Evolutionary conservation across 495 filamentous ascomycete genomes (phyloP).

Genomic region (Penicillium nucicola): DNA sequence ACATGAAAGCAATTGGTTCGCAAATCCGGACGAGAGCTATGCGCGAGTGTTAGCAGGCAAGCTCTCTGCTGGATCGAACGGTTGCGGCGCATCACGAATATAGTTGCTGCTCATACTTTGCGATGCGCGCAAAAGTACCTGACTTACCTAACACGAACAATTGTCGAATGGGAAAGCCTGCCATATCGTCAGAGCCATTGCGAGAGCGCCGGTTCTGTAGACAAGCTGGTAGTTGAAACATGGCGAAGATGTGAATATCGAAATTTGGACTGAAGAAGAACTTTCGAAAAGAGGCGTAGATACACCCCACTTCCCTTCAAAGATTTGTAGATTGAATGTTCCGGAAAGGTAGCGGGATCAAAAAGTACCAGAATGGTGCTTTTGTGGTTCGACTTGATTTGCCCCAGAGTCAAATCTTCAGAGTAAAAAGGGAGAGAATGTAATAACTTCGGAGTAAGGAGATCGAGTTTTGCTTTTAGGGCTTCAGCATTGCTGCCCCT

Average conservation of each 20-base stretch:
- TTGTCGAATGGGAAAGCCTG: slow-evolving; percentile 56
- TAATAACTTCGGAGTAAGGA: slow-evolving; percentile 18
- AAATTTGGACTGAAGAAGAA: neutral
- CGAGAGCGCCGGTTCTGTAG: slow-evolving; percentile 33
- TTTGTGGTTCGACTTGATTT: slow-evolving; percentile 23
- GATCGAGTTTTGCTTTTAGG: slow-evolving; percentile 20
- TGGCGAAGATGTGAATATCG: slow-evolving; percentile 17
- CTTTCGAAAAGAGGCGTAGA: slow-evolving; percentile 1
- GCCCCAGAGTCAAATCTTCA: slow-evolving; percentile 25
- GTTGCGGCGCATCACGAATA: neutral
- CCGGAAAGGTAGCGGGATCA: slow-evolving; percentile 5
- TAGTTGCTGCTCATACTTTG: slow-evolving; percentile 19
- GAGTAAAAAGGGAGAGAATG: slow-evolving; percentile 26
- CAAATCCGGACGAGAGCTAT: slow-evolving; percentile 90
- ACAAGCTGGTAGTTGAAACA: slow-evolving; percentile 40
- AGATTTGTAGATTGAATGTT: slow-evolving; percentile 5
- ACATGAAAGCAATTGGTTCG: slow-evolving; percentile 99
- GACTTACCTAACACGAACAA: slow-evolving; percentile 68
- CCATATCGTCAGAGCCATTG: slow-evolving; percentile 25
- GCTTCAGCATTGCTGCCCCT: slow-evolving; percentile 33
- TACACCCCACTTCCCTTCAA: slow-evolving; percentile 17
- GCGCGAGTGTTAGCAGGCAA: slow-evolving; percentile 32
- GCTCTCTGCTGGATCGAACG: neutral
- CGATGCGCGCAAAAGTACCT: slow-evolving; percentile 23
- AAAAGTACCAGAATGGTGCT: slow-evolving; percentile 27